These are phyloP conservation scores for Rhodofomes roseus DNA, from an alignment of 1,284 basidiomycete genomes.

Conservation along the genomic window DNA sequence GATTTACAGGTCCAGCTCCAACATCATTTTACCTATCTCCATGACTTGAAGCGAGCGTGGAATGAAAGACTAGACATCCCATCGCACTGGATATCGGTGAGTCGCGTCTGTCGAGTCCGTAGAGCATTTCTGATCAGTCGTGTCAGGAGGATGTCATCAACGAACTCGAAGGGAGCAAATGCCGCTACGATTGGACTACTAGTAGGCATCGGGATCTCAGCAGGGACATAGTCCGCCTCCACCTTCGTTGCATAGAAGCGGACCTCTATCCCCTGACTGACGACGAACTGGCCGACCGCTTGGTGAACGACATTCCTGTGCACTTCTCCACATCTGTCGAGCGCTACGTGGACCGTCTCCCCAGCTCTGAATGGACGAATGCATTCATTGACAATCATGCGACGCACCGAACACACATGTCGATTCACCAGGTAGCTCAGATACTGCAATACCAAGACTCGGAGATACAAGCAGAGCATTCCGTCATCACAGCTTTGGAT, in stretches of 20 bases:
- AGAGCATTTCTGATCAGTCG: neutral
- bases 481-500: neutral
- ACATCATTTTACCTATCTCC: neutral
- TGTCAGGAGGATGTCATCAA: neutral
- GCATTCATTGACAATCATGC: neutral
- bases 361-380: neutral
- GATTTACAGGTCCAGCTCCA: no score
- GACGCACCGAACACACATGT: neutral
- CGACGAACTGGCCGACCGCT: neutral
- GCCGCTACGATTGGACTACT: no score
- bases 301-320: neutral
- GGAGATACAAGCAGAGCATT: neutral
- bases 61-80: neutral
- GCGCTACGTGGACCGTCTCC: neutral
- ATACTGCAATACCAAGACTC: neutral
- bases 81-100: neutral
- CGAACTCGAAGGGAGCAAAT: neutral
- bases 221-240: neutral
- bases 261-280: neutral
- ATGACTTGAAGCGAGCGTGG: neutral
- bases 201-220: neutral
- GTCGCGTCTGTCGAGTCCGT: neutral
- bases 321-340: neutral
- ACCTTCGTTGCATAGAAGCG: neutral
- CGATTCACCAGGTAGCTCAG: neutral